Evolutionary conservation across 257 asterid genomes (phyloP).

Genomic region (Nicotiana tabacum): DNA sequence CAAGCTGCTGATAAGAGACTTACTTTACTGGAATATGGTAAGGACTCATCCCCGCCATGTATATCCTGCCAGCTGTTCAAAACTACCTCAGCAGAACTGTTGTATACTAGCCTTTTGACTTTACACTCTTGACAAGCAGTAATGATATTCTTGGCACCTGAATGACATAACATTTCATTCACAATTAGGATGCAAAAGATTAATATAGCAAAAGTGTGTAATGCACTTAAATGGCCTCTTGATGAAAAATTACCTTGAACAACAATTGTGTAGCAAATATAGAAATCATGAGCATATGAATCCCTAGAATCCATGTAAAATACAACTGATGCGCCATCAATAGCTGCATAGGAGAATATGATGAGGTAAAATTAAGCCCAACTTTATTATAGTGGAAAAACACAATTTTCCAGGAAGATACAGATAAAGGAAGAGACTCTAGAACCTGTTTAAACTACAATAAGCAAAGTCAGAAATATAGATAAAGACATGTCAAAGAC

Average conservation of each 20-base stretch:
- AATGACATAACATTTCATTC: conserved; percentile 1
- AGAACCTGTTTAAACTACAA: neutral
- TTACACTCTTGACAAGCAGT: conserved; percentile 74
- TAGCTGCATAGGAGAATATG: conserved; percentile 43
- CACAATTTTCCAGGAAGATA: neutral
- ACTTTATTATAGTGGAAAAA: conserved; percentile 6
- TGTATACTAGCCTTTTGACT: conserved; percentile 63
- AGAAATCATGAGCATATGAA: conserved; percentile 42
- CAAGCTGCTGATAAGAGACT: conserved; percentile 19
- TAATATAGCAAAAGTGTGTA: neutral
- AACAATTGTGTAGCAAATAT: conserved; percentile 43
- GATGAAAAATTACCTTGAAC: conserved; percentile 56
- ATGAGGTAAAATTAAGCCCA: neutral
- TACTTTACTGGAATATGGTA: conserved; percentile 74
- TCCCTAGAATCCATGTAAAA: conserved; percentile 55
- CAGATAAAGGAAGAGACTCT: conserved; percentile 1
- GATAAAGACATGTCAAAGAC: neutral
- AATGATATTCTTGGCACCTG: conserved; percentile 77
- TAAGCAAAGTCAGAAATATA: neutral
- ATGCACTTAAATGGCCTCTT: conserved; percentile 11
- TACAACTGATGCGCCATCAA: conserved; percentile 70
- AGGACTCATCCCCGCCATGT: conserved; percentile 61
- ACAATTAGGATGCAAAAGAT: neutral
- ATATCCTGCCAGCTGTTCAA: conserved; percentile 50
- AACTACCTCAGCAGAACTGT: conserved; percentile 79